Evolutionary conservation across 495 filamentous ascomycete genomes (phyloP).

Genomic region (Xylaria palmicola): DNA sequence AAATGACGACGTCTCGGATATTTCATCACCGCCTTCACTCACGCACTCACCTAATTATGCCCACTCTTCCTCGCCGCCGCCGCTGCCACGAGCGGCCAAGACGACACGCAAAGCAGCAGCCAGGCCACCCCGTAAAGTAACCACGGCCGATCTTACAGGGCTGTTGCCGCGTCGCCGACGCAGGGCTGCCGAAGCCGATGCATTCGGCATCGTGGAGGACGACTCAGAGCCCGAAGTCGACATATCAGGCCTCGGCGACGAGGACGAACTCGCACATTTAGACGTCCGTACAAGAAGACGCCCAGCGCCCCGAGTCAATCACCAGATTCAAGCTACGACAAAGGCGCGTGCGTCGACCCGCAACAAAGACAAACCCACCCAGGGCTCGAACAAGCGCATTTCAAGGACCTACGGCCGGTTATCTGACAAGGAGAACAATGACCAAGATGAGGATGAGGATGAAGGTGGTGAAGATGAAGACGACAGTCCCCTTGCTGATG

Average conservation of each 20-base stretch:
- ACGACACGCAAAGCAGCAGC: slow-evolving; percentile 21
- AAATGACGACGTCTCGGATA: slow-evolving; percentile 36
- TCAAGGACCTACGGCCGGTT: slow-evolving; percentile 37
- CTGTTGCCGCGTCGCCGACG: slow-evolving; percentile 41
- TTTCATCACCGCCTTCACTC: slow-evolving; percentile 51
- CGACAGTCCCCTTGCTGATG: neutral
- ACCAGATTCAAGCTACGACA: slow-evolving; percentile 10
- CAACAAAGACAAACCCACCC: slow-evolving; percentile 22
- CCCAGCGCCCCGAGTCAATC: slow-evolving; percentile 20
- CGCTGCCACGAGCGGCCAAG: slow-evolving; percentile 21
- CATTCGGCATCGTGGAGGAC: slow-evolving; percentile 11
- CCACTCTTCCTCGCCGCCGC: slow-evolving; percentile 27
- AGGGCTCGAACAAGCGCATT: slow-evolving; percentile 23
- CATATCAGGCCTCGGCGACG: slow-evolving; percentile 27
- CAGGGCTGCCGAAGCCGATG: slow-evolving; percentile 19
- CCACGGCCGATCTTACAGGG: slow-evolving; percentile 43
- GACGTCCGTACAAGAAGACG: slow-evolving; percentile 28
- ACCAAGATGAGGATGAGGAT: slow-evolving; percentile 23
- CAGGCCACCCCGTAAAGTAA: slow-evolving; percentile 31
- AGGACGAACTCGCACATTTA: slow-evolving; percentile 40
- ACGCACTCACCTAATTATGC: slow-evolving; percentile 51
- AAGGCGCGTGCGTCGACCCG: neutral
- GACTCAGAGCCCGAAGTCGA: slow-evolving; percentile 32
- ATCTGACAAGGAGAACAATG: slow-evolving; percentile 46
- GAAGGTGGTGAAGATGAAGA: slow-evolving; percentile 9